These are phyloP conservation scores for Pelargonium citronellum DNA, from an alignment of 441 rosid genomes.

Conservation along the genomic window DNA sequence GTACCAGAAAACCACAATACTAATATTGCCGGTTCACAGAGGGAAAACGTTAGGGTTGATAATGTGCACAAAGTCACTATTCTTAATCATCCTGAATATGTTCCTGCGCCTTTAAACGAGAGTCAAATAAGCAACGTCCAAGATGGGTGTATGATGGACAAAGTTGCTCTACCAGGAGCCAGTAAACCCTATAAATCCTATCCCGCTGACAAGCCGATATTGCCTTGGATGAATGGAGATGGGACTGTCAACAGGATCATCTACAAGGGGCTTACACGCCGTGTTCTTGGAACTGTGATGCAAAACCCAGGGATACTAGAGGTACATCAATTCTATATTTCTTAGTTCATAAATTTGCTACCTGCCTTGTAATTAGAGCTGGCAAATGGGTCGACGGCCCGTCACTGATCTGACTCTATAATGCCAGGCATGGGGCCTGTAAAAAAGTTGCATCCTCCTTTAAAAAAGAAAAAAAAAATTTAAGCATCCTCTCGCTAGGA, in stretches of 20 bases:
- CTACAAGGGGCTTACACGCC: constrained; percentile 70
- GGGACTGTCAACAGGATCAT: constrained; percentile 61
- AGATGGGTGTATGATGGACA: constrained; percentile 28
- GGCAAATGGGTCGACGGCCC: too few species aligned
- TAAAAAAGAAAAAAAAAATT: too few species aligned
- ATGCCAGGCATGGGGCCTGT: too few species aligned
- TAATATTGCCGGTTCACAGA: constrained; percentile 27
- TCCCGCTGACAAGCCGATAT: constrained; percentile 51
- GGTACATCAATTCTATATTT: constrained; percentile 39
- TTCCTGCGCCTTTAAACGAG: constrained; percentile 24
- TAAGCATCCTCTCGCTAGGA: too few species aligned
- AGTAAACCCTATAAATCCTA: constrained; percentile 28
- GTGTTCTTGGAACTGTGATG: constrained; percentile 76
- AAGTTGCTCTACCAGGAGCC: constrained; percentile 23
- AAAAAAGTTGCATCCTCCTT: too few species aligned
- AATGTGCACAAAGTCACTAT: constrained; percentile 73
- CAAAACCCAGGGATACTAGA: constrained; percentile 83
- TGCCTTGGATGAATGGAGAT: constrained; percentile 92
- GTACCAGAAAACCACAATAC: constrained; percentile 28
- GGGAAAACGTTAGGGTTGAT: constrained; percentile 24
- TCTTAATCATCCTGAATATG: constrained; percentile 78
- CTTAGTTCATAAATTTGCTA: not conserved
- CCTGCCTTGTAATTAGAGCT: not conserved
- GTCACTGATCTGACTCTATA: too few species aligned
- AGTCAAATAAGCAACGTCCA: constrained; percentile 27